Evolutionary conservation across 345 rosid species (phyloP).

Genomic region (Eucalyptus tenuipes): DNA sequence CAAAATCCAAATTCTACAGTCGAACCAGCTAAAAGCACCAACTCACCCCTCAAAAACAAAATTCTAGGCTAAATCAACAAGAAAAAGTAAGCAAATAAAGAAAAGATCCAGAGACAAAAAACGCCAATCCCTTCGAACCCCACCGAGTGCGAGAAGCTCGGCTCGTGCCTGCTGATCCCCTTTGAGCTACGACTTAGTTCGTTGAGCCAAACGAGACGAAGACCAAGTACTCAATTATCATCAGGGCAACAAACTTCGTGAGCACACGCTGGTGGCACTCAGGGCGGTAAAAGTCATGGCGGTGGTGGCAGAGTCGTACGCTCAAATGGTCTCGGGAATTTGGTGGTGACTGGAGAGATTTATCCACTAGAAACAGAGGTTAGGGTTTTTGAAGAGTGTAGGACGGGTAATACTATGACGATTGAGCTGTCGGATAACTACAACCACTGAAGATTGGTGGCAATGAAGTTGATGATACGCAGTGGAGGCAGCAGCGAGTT

Average conservation of each 20-base stretch:
- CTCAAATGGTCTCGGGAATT: constrained; percentile 69
- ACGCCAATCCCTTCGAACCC: constrained; percentile 73
- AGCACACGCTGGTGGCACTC: constrained; percentile 80
- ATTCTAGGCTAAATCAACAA: neutral
- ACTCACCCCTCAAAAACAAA: neutral
- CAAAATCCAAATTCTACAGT: neutral
- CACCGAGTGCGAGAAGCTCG: constrained; percentile 66
- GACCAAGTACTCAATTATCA: constrained; percentile 42
- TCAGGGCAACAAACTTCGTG: constrained; percentile 80
- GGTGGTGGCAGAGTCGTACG: constrained; percentile 71
- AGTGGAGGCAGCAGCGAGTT: neutral
- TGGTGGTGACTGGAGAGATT: constrained; percentile 73
- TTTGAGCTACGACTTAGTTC: constrained; percentile 41
- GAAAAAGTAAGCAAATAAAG: neutral
- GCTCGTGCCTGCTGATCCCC: constrained; percentile 62
- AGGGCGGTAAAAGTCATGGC: constrained; percentile 69
- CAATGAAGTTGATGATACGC: neutral
- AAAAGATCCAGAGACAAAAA: constrained; percentile 54
- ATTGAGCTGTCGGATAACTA: constrained; percentile 47
- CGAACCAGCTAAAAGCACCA: neutral
- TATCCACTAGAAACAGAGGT: constrained; percentile 45
- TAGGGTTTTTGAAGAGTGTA: constrained; percentile 75
- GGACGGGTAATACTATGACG: constrained; percentile 54
- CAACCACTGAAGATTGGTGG: constrained; percentile 59
- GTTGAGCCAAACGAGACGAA: constrained; percentile 1